Percentiles rank a stretch among this genome's conserved stretches.
These are phyloP conservation scores for Cylindrodendrum hubeiense DNA, from an alignment of 2,329 filamentous ascomycete genomes.

Conservation along the genomic window DNA sequence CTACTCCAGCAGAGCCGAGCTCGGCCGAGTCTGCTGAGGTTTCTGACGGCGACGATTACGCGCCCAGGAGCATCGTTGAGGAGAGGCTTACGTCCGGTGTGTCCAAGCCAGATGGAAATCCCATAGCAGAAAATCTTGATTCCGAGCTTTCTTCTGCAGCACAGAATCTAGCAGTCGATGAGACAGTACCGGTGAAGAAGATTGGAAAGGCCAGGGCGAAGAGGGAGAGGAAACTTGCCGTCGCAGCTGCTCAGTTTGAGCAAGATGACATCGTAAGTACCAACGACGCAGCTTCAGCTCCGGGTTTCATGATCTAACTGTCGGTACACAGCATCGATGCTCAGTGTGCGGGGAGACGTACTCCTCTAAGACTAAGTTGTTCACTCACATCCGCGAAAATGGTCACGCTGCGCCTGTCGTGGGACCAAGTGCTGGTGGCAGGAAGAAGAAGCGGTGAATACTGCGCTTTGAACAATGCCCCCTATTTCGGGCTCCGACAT, in stretches of 20 bases:
- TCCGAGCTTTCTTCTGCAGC: slow-evolving; percentile 28
- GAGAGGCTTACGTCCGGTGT: slow-evolving; percentile 50
- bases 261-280: slow-evolving; percentile 52
- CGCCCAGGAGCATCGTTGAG: slow-evolving; percentile 58
- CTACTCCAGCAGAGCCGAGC: slow-evolving; percentile 8
- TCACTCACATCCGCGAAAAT: slow-evolving; percentile 77
- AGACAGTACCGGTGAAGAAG: slow-evolving; percentile 52
- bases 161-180: slow-evolving; percentile 43
- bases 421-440: slow-evolving; percentile 40
- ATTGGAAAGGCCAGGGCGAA: slow-evolving; percentile 65
- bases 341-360: slow-evolving; percentile 60
- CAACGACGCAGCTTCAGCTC: not conserved
- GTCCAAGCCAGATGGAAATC: slow-evolving; percentile 1
- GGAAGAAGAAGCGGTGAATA: slow-evolving; percentile 54
- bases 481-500: not conserved
- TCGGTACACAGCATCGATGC: slow-evolving; percentile 54
- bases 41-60: slow-evolving; percentile 59
- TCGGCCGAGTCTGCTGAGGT: slow-evolving; percentile 27
- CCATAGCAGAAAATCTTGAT: not conserved
- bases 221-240: slow-evolving; percentile 61
- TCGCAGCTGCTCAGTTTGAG: slow-evolving; percentile 52
- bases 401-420: slow-evolving; percentile 70
- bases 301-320: not conserved
- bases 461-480: not conserved
- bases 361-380: slow-evolving; percentile 77